phyloP scores from a whole-genome alignment of 2,329 filamentous ascomycete species.

The Tolypocladium amazonense region DNA sequence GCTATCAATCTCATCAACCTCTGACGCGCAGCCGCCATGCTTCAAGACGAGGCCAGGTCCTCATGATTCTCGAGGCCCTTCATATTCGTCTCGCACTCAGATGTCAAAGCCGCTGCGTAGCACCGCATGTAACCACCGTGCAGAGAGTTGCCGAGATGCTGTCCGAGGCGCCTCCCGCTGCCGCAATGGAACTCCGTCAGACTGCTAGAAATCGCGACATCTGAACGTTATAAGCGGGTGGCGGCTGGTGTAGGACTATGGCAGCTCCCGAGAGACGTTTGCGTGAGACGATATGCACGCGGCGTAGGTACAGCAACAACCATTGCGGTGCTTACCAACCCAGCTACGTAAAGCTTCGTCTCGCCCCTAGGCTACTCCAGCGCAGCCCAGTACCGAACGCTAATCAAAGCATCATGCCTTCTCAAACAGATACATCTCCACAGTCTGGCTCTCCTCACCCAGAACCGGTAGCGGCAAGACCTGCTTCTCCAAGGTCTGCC shows the following conservation, averaged over 20 bases:
- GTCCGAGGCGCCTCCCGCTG: not conserved
- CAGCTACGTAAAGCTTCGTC: not conserved
- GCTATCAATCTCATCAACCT: not conserved
- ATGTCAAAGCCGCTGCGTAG: not conserved
- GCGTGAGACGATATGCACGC: not conserved
- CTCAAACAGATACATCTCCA: slow-evolving; percentile 43
- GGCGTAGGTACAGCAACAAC: not conserved
- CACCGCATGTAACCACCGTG: not conserved
- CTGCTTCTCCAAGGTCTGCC: slow-evolving; percentile 30
- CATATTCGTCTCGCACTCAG: not conserved
- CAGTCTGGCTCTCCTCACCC: slow-evolving; percentile 29
- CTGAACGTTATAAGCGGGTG: not conserved
- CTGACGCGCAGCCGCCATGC: not conserved
- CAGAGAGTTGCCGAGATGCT: not conserved
- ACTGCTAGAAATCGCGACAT: not conserved
- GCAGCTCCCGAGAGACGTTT: not conserved
- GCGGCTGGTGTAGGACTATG: not conserved
- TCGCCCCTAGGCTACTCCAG: not conserved
- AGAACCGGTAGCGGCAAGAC: slow-evolving; percentile 35
- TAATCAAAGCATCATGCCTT: slow-evolving; percentile 12
- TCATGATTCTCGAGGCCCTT: no score
- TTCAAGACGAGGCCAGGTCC: not conserved
- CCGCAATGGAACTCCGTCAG: not conserved
- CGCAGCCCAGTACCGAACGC: not conserved
- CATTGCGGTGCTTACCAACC: not conserved